Conservation (phyloP, 768 basidiomycete species). For the Phlebiopsis gigantea region DNA sequence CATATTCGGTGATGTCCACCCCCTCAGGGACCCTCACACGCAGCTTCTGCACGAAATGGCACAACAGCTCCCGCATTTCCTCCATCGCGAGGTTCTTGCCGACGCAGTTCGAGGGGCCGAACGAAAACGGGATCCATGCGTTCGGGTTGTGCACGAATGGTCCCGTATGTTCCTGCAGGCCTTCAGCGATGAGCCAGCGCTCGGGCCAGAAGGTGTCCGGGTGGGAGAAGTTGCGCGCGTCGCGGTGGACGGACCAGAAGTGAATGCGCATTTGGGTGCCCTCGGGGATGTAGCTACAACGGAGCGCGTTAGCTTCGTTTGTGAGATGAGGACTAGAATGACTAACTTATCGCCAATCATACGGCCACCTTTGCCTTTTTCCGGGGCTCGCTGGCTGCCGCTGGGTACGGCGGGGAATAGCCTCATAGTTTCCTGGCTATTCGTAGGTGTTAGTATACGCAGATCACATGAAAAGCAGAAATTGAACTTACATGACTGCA, state of each 20-base stretch:
- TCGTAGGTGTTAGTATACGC: too few relatives aligned
- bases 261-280: conserved; percentile 24
- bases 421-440: conserved; percentile 42
- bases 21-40: conserved; percentile 27
- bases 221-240: conserved; percentile 37
- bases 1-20: conserved; percentile 26
- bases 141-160: conserved; percentile 24
- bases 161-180: background rate
- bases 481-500: conserved; percentile 21
- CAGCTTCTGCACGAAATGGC: conserved; percentile 28
- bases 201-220: conserved; percentile 37
- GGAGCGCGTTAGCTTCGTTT: too few relatives aligned
- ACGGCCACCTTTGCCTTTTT: conserved; percentile 15
- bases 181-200: conserved; percentile 30
- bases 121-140: conserved; percentile 40
- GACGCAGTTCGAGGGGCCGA: conserved; percentile 47
- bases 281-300: conserved; percentile 16
- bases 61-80: conserved; percentile 31
- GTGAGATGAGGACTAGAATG: too few relatives aligned
- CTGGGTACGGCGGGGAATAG: conserved; percentile 38
- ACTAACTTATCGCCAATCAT: conserved; percentile 5
- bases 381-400: conserved; percentile 32
- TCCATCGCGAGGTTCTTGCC: conserved; percentile 44
- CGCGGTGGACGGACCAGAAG: conserved; percentile 35
- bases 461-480: too few relatives aligned